Percentiles rank a stretch among this genome's conserved stretches.
These are phyloP conservation scores for Pachysandra terminalis DNA, from an alignment of 164 flowering plant species.

Conservation along the genomic window DNA sequence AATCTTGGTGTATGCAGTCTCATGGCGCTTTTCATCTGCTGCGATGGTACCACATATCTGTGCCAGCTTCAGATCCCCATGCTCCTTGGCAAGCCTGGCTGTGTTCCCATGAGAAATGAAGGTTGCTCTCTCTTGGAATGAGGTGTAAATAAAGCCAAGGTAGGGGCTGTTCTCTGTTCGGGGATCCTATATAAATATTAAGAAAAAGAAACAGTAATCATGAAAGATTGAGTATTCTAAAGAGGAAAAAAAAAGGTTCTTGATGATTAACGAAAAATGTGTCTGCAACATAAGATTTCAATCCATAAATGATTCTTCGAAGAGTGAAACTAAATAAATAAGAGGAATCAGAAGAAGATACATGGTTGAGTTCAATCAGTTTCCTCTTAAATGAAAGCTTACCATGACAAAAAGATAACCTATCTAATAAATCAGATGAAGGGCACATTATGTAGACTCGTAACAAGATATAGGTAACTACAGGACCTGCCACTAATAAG, in stretches of 20 bases:
- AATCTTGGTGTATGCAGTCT: conserved; percentile 60
- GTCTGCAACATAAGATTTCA: too few relatives aligned
- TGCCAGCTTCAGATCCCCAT: conserved; percentile 66
- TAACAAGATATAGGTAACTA: too few relatives aligned
- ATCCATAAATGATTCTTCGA: too few relatives aligned
- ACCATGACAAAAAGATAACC: too few relatives aligned
- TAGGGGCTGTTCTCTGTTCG: conserved; percentile 75
- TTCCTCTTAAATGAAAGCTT: too few relatives aligned
- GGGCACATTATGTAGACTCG: too few relatives aligned
- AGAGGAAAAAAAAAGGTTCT: neutral
- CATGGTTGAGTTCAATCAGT: too few relatives aligned
- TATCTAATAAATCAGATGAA: too few relatives aligned
- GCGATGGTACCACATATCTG: conserved; percentile 78
- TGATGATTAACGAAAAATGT: too few relatives aligned
- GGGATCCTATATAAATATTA: conserved; percentile 41
- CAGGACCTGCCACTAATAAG: too few relatives aligned
- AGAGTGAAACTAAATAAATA: too few relatives aligned
- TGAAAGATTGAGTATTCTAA: neutral
- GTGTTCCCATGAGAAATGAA: conserved; percentile 80
- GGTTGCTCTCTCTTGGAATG: conserved; percentile 81
- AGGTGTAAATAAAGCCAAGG: conserved; percentile 75
- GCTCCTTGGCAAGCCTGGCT: conserved; percentile 55
- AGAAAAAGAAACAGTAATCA: neutral
- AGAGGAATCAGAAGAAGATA: too few relatives aligned
- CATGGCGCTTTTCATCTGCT: conserved; percentile 76